Evolutionary conservation across 148 eudicot genomes (phyloP).

Genomic region (Vaccinium myrtillus): DNA sequence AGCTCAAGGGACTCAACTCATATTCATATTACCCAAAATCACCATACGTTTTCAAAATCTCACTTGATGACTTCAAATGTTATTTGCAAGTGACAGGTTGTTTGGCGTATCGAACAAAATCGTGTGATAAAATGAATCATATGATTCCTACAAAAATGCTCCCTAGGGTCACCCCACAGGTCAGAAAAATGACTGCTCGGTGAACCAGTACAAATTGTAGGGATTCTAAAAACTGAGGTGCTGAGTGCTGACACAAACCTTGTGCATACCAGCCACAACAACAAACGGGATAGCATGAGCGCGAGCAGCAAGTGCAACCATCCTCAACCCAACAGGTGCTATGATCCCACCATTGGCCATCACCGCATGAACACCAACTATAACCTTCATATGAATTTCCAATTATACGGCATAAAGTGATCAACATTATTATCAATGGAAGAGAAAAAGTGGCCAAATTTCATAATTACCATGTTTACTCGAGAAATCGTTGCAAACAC

Average conservation of each 20-base stretch:
- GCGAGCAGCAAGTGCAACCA: slow-evolving; percentile 97
- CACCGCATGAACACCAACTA: slow-evolving; percentile 98
- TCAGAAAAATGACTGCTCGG: background rate
- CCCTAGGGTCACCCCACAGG: background rate
- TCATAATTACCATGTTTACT: slow-evolving; percentile 74
- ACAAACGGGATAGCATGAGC: slow-evolving; percentile 98
- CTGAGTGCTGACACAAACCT: slow-evolving; percentile 42
- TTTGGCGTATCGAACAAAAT: background rate
- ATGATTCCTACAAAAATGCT: background rate
- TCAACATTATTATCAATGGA: background rate
- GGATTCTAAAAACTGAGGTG: background rate
- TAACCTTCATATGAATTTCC: slow-evolving; percentile 44
- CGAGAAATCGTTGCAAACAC: slow-evolving; percentile 98
- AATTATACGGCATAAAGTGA: background rate
- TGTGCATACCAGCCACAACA: slow-evolving; percentile 91
- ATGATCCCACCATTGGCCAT: slow-evolving; percentile 98
- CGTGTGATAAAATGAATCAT: background rate
- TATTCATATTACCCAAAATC: background rate
- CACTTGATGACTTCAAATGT: background rate
- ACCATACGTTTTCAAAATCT: background rate
- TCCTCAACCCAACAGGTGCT: slow-evolving; percentile 96
- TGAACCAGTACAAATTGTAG: background rate
- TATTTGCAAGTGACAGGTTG: background rate
- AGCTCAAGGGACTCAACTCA: background rate
- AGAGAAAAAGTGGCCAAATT: background rate